A percentile compares a stretch with the other conserved stretches of the same genome.
These are phyloP conservation scores for Balakata baccata DNA, from an alignment of 345 rosid genomes.

Conservation along the genomic window DNA sequence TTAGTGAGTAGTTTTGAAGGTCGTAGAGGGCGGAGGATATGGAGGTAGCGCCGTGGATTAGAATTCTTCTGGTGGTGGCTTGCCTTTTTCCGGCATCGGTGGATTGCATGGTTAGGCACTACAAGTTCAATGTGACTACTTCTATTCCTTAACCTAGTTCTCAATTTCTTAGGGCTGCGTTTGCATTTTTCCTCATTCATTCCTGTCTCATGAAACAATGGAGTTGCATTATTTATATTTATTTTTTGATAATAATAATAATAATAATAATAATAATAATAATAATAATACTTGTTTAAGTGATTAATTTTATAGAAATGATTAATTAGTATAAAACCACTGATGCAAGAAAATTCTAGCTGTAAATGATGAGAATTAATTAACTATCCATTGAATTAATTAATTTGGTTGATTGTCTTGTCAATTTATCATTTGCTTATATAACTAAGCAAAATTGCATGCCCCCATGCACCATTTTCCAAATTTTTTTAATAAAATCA, in stretches of 20 bases:
- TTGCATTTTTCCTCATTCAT: no score
- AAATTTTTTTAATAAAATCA: no score
- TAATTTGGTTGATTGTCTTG: neutral
- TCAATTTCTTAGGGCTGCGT: neutral
- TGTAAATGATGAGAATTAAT: neutral
- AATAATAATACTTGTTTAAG: slow-evolving; percentile 10
- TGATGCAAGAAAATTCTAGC: slow-evolving; percentile 2
- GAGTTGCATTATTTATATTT: neutral
- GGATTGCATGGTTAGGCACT: slow-evolving; percentile 32
- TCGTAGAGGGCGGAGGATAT: slow-evolving; percentile 16
- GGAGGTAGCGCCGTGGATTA: slow-evolving; percentile 37
- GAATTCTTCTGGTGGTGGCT: slow-evolving; percentile 22
- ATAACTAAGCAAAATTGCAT: neutral
- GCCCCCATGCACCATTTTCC: neutral
- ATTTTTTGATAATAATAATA: no score
- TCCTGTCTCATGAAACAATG: no score
- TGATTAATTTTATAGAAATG: neutral
- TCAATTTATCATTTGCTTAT: neutral
- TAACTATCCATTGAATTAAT: no score
- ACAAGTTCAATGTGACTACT: slow-evolving; percentile 36
- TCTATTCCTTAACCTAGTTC: neutral
- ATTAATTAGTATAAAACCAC: neutral
- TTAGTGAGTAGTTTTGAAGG: slow-evolving; percentile 1
- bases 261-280: neutral
- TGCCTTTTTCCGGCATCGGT: slow-evolving; percentile 26